These are phyloP conservation scores for Astrothelium subdiscretum DNA, from an alignment of 495 filamentous ascomycete genomes.

Conservation along the genomic window DNA sequence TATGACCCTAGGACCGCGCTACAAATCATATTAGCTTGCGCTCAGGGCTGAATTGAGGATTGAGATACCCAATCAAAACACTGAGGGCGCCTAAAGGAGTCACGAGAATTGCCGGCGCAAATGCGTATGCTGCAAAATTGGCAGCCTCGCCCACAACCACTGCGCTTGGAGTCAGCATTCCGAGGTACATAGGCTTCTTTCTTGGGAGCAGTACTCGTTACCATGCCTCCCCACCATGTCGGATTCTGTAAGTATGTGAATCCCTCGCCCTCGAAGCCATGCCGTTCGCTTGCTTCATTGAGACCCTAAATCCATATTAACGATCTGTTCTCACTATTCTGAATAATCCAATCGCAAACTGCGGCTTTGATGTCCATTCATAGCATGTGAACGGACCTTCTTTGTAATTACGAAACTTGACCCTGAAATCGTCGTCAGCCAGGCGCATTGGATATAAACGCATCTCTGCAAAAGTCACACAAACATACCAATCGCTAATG, in stretches of 20 bases:
- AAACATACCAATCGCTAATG: constrained; percentile 79
- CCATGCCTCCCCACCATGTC: constrained; percentile 89
- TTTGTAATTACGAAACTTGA: constrained; percentile 92
- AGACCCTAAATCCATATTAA: constrained; percentile 49
- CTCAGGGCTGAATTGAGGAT: not conserved
- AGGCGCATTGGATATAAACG: not conserved
- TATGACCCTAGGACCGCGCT: constrained; percentile 87
- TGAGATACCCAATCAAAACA: constrained; percentile 71
- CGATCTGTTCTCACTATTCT: not conserved
- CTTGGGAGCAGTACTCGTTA: constrained; percentile 50
- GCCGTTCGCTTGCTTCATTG: constrained; percentile 74
- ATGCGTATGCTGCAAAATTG: constrained; percentile 96
- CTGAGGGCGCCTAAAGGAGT: constrained; percentile 88
- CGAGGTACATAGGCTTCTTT: not conserved
- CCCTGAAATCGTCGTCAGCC: constrained; percentile 36
- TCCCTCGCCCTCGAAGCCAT: constrained; percentile 94
- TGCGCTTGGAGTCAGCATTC: constrained; percentile 32
- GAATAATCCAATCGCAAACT: not conserved
- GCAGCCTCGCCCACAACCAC: constrained; percentile 78
- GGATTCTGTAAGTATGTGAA: constrained; percentile 87
- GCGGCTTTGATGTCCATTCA: not conserved
- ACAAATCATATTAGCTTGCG: not conserved
- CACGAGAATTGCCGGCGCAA: constrained; percentile 92
- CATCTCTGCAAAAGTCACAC: not conserved
- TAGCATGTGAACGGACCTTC: constrained; percentile 46